Conservation (phyloP, 768 basidiomycete genomes). For the Boletus sensibilis region DNA sequence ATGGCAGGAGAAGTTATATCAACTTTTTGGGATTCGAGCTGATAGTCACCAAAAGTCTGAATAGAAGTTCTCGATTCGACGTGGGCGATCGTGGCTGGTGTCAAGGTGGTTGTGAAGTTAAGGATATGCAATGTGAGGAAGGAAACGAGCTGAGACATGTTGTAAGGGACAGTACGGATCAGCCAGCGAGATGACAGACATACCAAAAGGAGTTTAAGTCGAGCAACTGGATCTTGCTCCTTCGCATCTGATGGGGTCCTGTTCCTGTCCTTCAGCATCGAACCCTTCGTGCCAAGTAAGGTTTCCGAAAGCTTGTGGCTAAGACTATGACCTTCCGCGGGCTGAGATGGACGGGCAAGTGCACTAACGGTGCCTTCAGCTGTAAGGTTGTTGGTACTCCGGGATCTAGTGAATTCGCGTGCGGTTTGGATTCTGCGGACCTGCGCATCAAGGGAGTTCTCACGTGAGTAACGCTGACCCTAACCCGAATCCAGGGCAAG, state of each 20-base stretch:
- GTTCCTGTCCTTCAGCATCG: constrained; percentile 45
- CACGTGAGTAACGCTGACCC: constrained; percentile 7
- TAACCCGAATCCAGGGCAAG: constrained; percentile 7
- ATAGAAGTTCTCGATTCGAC: constrained; percentile 32
- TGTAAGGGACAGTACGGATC: background rate
- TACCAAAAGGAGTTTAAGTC: constrained; percentile 86
- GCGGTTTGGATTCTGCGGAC: constrained; percentile 70
- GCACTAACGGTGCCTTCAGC: constrained; percentile 33
- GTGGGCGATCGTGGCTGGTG: constrained; percentile 55
- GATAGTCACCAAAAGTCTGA: constrained; percentile 15
- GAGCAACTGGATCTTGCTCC: constrained; percentile 77
- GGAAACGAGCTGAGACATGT: constrained; percentile 62
- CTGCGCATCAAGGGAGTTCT: constrained; percentile 32
- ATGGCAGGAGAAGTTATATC: constrained; percentile 68
- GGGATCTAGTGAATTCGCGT: constrained; percentile 46
- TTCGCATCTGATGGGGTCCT: constrained; percentile 42
- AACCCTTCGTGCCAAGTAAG: constrained; percentile 50
- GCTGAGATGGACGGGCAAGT: constrained; percentile 25
- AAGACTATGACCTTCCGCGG: constrained; percentile 16
- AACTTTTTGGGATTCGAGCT: constrained; percentile 48
- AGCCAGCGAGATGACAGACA: constrained; percentile 22
- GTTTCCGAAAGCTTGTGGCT: constrained; percentile 29
- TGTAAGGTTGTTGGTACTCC: constrained; percentile 30
- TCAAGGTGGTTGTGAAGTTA: constrained; percentile 90
- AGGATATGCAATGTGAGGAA: constrained; percentile 91